Base-by-base conservation (phyloP, 2,329 filamentous ascomycete species). In the Diaporthe humulicola region DNA sequence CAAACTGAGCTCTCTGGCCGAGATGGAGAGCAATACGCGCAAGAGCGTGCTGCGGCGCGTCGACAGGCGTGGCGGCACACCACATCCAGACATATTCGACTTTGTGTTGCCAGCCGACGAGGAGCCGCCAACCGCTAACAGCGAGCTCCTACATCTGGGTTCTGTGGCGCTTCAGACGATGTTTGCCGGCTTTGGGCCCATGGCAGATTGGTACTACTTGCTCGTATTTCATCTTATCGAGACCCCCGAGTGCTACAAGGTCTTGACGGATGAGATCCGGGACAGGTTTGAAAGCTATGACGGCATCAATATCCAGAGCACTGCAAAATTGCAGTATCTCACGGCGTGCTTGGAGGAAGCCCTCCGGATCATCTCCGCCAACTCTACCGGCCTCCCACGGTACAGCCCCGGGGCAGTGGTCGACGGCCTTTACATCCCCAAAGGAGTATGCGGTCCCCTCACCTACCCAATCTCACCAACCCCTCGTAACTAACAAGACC, bases 141-240 rank as follows among this genome's bases (percentile, higher is more conserved):
- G 22, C 25, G 50, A 70, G 6, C 50, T 70, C 4, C 4, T 56
- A 19, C 48, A 70, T 17, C 9, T 70, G 6, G 66, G 66, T 2
- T 70, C 66, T 19, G 36, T 71, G 17, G 67, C n/a, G 1, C 8
- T 71, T 17, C 67, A 71, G 19, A 25, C 17, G 25, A 71, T 71
- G 69, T 45, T 71, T 36, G 69, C 38, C 50, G n/a, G 36, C 7
- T 71, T 58, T 38, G 69, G 69, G 15, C 69, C 69, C 19, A 58
- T 71, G 69, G 40, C 36, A 5, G 36, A 71, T n/a, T 71, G 54
- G 54, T 50, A 50, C 2, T 71, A 61, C 40, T n/a, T 38, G 0
- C 5, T n/a, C 30, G 5, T 61, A 4, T 71, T 61, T 22, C 12
- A 48, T 14, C 30, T 71, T 4, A 38, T 61, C 9, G 19, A 52